Base-by-base conservation (phyloP, 1,284 basidiomycete species). In the Cronartium ribicola region DNA sequence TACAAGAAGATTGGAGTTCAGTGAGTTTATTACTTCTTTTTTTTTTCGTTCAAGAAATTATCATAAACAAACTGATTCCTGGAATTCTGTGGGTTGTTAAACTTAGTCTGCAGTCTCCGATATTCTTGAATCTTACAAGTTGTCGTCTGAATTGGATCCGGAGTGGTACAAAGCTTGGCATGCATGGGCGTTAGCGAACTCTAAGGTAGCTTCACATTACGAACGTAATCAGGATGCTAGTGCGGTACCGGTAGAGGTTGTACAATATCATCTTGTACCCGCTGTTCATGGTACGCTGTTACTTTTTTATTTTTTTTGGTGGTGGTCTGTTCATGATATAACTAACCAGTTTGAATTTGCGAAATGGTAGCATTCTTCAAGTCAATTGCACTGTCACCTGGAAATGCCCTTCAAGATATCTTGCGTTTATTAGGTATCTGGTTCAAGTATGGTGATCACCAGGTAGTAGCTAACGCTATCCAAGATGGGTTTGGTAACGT, bases 101-200 rank as follows among this genome's bases (percentile, higher is more conserved):
- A 29, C 29, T 13, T 67, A 92, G 90, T 84, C 88, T 75, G 89
- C 91, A 76, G 87, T 91, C 40, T 86, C 88, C 59, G 89, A 90
- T 57, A 92, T 96, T 73, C 83, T 97, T 10, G 86, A 89, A 77
- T 89, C 92, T 39, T 98, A 96, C 82, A 85, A 87, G 69, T 85
- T 90, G 46, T 92, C 96, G 0, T 98, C 95, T 2, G 90, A 92
- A 80, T 92, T 93, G 76, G 96, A 98, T 81, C 87, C 90, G 5
- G 86, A 86, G 55, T 98, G 95, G 95, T 98, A 98, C 83, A 97
- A 98, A 82, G 96, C 95, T 17, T 98, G 95, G 95, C 95, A 98
- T 81, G 94, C 93, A 0, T 98, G 94, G 94, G 95, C 96, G 5
- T 84, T 98, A 75, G 90, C 94, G 11, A 98, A 98, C 81, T 96